Evolutionary conservation across 257 asterid species (phyloP), one percentile per base, ranked within the genome.

Genomic region (Thymus quinquecostatus): DNA sequence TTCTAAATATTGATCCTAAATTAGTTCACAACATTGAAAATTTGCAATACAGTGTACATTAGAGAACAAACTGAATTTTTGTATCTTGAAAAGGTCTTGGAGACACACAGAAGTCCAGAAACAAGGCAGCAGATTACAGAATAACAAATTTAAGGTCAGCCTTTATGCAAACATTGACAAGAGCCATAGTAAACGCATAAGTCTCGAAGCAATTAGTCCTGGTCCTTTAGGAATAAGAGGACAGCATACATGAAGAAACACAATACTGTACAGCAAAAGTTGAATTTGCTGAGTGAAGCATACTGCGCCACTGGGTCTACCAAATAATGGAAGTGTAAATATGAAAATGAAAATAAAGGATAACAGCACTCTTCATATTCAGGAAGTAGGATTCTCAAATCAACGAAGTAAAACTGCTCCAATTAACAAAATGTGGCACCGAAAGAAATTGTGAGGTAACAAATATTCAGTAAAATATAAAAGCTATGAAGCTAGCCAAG

Each of bases 331-430:
- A 59, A 10, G 51, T 29, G 60, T 36, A 45, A 32, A 71, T 50
- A 28, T 11, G 28, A 49, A 45, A 48, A 56, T 27, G 29, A 58
- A 64, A 10, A 68, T 47, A 5, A 43, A 68, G 63, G 71, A 44
- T 8, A 70, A 61, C 40, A 54, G 36, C 49, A 10, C 53, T 51
- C n/a, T 7, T 60, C 57, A 48, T 56, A 77, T 38, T 62, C 59
- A 63, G 65, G 44, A 57, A 71, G 57, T 34, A 68, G 48, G 32
- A 30, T 63, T 74, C 4, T 43, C 66, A 47, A 54, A 60, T 54
- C 27, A 66, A 67, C 75, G 32, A 38, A 71, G 68, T 12, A 53
- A 58, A 44, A 47, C 54, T 29, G 33, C 70, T 64, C 58, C 60
- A 60, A 43, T 61, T 33, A 67, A 40, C 41, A 29, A 11, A 34